phyloP scores from a whole-genome alignment of 2,329 filamentous ascomycete genomes.

The Dactylellina drechsleri region DNA sequence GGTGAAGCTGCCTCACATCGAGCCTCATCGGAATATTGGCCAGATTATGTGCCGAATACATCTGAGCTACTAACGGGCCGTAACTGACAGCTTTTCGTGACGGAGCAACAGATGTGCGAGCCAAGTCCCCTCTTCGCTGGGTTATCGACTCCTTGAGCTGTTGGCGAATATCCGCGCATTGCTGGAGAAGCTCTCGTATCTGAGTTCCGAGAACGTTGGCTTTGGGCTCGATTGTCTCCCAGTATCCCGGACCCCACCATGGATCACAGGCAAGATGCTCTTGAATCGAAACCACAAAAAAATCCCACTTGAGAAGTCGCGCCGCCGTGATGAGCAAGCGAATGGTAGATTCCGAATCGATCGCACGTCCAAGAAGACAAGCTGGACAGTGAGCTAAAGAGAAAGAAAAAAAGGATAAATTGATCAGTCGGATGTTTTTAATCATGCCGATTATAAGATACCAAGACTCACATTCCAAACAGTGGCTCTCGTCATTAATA shows the following conservation, averaged over 20 bases:
- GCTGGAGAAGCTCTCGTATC: constrained; percentile 48
- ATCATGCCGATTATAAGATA: not conserved
- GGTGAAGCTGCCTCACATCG: constrained; percentile 43
- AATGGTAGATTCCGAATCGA: constrained; percentile 53
- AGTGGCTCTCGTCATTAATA: constrained; percentile 40
- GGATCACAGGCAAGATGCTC: constrained; percentile 48
- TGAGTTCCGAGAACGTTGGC: constrained; percentile 47
- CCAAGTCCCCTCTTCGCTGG: constrained; percentile 16
- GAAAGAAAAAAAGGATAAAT: not conserved
- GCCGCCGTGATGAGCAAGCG: constrained; percentile 45
- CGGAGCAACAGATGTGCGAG: constrained; percentile 17
- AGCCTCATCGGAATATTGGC: constrained; percentile 46
- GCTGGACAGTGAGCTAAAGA: constrained; percentile 37
- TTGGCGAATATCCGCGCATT: constrained; percentile 38
- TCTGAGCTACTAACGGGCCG: constrained; percentile 5
- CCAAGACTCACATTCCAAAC: constrained; percentile 39
- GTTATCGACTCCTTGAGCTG: constrained; percentile 27
- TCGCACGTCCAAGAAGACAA: constrained; percentile 52
- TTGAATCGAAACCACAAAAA: constrained; percentile 48
- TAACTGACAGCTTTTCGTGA: constrained; percentile 30
- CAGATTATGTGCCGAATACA: constrained; percentile 8
- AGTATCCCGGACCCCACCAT: constrained; percentile 53
- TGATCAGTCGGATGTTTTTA: not conserved
- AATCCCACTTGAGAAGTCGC: constrained; percentile 48
- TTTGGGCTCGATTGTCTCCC: constrained; percentile 54